A percentile compares a stretch with the other conserved stretches of the same genome.
Conservation (phyloP, 1,139 yeast genomes). For the Hansenula anomala region DNA sequence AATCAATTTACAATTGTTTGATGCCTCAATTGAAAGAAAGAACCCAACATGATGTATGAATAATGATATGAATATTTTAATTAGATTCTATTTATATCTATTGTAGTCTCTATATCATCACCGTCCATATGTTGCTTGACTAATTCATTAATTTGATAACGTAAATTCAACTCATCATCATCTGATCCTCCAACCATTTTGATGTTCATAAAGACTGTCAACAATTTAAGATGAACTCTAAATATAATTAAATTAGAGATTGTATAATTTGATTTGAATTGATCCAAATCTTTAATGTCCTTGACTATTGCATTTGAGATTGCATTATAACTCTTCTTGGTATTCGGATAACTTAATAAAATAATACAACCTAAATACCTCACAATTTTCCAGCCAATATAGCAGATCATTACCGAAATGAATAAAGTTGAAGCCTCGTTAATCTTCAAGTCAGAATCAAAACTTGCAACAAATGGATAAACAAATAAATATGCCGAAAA, state of each 20-base stretch:
- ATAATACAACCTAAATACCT: constrained; percentile 47
- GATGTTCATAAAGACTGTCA: constrained; percentile 50
- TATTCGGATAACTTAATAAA: constrained; percentile 48
- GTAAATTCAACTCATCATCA: constrained; percentile 57
- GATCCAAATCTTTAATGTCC: constrained; percentile 40
- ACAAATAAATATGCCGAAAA: constrained; percentile 38
- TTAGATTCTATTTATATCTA: constrained; percentile 48
- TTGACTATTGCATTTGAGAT: constrained; percentile 36
- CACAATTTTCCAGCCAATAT: constrained; percentile 52
- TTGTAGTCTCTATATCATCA: constrained; percentile 46
- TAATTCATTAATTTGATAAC: constrained; percentile 49
- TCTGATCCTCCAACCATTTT: constrained; percentile 64
- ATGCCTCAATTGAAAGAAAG: constrained; percentile 63
- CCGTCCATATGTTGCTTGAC: constrained; percentile 29
- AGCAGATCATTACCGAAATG: constrained; percentile 45
- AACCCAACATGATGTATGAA: constrained; percentile 44
- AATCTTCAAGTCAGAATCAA: constrained; percentile 32
- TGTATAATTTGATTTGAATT: constrained; percentile 43
- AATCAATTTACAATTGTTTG: constrained; percentile 68
- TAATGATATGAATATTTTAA: background rate
- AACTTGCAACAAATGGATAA: constrained; percentile 24
- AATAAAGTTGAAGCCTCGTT: constrained; percentile 47
- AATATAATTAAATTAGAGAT: constrained; percentile 50
- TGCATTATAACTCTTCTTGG: constrained; percentile 34
- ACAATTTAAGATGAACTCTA: constrained; percentile 56